Percentiles rank a stretch among this genome's conserved stretches.
Evolutionary conservation across 2,329 filamentous ascomycete genomes (phyloP).

Genomic region (Endoconidiophora polonica): DNA sequence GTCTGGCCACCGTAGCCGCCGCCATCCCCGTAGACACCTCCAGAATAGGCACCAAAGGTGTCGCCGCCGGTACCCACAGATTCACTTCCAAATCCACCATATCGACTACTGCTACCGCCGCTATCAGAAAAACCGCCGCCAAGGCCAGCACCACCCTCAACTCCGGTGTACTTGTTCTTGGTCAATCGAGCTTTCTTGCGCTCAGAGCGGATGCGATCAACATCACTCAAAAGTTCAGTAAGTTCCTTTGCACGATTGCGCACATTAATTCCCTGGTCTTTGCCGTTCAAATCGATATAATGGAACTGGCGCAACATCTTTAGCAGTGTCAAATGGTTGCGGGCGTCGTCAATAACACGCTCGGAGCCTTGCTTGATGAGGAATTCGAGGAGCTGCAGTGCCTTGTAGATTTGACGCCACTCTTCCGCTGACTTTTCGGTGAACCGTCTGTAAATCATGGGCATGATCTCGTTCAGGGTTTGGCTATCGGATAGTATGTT

Average conservation of each 20-base stretch:
- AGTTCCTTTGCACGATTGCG: conserved; percentile 93
- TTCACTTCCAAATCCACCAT: conserved; percentile 85
- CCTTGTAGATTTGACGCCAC: conserved; percentile 99
- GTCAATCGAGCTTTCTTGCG: conserved; percentile 82
- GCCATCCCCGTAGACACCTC: conserved; percentile 83
- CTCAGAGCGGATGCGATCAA: conserved; percentile 67
- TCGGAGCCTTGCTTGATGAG: conserved; percentile 97
- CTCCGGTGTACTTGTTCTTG: conserved; percentile 87
- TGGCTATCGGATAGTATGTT: conserved; percentile 39
- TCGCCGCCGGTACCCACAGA: conserved; percentile 52
- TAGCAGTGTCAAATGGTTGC: conserved; percentile 82
- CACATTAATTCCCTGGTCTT: conserved; percentile 96
- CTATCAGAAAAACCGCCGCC: conserved; percentile 40
- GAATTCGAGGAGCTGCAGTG: conserved; percentile 88
- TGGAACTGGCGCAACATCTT: conserved; percentile 99
- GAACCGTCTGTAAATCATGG: conserved; percentile 98
- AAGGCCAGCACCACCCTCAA: conserved; percentile 54
- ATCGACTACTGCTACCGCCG: conserved; percentile 36
- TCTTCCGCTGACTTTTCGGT: conserved; percentile 97
- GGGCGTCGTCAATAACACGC: conserved; percentile 89
- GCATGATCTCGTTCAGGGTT: conserved; percentile 98
- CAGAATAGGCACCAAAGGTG: conserved; percentile 41
- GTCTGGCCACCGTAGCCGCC: conserved; percentile 75
- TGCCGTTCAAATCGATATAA: conserved; percentile 88
- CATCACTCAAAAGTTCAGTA: conserved; percentile 80